Conservation (phyloP, 208 protist species). For the Phytomonas sp. region DNA sequence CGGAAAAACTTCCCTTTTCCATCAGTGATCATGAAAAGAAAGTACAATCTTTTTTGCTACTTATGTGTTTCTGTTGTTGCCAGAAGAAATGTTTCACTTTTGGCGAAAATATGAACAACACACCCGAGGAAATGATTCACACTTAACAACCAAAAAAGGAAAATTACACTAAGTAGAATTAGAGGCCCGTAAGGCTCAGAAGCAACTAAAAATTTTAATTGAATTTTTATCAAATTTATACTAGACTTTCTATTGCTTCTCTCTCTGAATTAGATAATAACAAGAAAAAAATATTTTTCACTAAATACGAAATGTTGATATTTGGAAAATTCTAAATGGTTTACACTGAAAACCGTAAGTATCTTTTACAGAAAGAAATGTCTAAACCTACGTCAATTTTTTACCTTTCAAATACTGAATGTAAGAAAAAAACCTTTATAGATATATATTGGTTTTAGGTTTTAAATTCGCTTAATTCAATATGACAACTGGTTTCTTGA, state of each 20-base stretch:
- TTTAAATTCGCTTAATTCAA: not conserved
- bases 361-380: not conserved
- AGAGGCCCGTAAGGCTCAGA: not conserved
- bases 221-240: not conserved
- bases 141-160: not conserved
- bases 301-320: not conserved
- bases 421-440: not conserved
- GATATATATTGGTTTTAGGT: not conserved
- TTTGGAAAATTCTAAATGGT: not conserved
- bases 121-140: not conserved
- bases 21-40: not conserved
- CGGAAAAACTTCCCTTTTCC: not conserved
- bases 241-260: not conserved
- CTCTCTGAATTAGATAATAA: not conserved
- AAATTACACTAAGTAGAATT: not conserved
- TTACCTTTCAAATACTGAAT: not conserved
- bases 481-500: conserved; percentile 1
- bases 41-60: not conserved
- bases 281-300: not conserved
- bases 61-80: not conserved
- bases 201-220: not conserved
- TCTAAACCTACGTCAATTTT: not conserved
- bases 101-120: not conserved
- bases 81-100: not conserved
- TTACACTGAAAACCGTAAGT: not conserved